These are phyloP conservation scores for Turritis glabra DNA, from an alignment of 345 rosid species.

Conservation along the genomic window DNA sequence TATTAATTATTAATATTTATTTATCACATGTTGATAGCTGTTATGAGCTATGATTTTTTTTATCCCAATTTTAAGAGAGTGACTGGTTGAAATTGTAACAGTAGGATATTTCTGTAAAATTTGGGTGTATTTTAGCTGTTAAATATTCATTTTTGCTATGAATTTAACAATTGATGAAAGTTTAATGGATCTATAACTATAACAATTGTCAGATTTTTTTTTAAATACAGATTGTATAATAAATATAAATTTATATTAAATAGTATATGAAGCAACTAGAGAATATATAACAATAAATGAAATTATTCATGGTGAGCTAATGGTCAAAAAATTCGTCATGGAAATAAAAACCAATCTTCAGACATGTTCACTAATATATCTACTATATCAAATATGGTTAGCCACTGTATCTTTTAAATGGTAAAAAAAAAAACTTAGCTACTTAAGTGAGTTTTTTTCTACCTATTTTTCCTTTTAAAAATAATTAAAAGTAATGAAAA, in stretches of 20 bases:
- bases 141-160: neutral
- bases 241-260: neutral
- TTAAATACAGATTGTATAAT: neutral
- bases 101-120: neutral
- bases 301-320: neutral
- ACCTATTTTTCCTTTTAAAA: neutral
- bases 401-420: neutral
- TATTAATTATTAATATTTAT: neutral
- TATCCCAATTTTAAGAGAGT: neutral
- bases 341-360: neutral
- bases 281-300: neutral
- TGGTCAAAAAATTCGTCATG: neutral
- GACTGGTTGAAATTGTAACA: slow-evolving; percentile 3
- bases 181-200: neutral
- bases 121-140: neutral
- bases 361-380: neutral
- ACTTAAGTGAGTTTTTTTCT: neutral
- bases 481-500: neutral
- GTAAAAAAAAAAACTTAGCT: neutral
- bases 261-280: neutral
- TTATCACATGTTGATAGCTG: slow-evolving; percentile 5
- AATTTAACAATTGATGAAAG: neutral
- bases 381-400: neutral
- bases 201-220: neutral
- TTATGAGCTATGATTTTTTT: neutral